Base-by-base conservation (phyloP, 78 protist genomes). In the Paulinella micropora region DNA sequence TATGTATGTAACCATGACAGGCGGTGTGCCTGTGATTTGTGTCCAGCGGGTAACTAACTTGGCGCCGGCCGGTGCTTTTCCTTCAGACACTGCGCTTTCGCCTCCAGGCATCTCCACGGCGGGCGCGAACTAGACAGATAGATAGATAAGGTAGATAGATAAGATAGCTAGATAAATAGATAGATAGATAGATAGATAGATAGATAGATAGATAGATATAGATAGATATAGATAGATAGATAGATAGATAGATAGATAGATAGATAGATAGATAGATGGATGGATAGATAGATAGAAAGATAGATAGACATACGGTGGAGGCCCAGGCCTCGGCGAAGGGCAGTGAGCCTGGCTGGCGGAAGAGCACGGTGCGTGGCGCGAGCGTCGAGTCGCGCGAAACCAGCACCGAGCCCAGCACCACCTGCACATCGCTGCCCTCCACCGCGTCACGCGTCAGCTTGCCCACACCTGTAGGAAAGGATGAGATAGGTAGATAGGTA, bases 1-100 rank as follows among this genome's bases (percentile, higher is more conserved):
- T n/a, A n/a, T n/a, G n/a, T n/a, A n/a, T n/a, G n/a, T n/a, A n/a
- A n/a, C n/a, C n/a, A n/a, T n/a, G n/a, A n/a, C n/a, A n/a, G n/a
- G n/a, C n/a, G n/a, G n/a, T n/a, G n/a, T n/a, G n/a, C 15, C 9
- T n/a, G 82, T n/a, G 82, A 6, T 1, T 81, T 1, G 40, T 39
- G 85, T 81, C 34, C 36, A 1, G 51, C 2, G 32, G 34, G 28
- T 3, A 28, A 90, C 92, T 29, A 91, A 41, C 39, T 64, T 83
- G 34, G 94, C 93, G 15, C 38, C 85, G 41, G 36, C 90, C 81
- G 88, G 90, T 1, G 3, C 28, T 4, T 64, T 90, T 92, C 94
- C 90, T 84, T 93, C 51, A 9, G 40, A 28, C 29, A n/a, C 37
- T 6, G 6, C 6, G 31, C 3, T 32, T 0, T 9, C 4, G 36